Conservation (phyloP, 2,329 filamentous ascomycete genomes). For the Pseudogymnoascus sp. region DNA sequence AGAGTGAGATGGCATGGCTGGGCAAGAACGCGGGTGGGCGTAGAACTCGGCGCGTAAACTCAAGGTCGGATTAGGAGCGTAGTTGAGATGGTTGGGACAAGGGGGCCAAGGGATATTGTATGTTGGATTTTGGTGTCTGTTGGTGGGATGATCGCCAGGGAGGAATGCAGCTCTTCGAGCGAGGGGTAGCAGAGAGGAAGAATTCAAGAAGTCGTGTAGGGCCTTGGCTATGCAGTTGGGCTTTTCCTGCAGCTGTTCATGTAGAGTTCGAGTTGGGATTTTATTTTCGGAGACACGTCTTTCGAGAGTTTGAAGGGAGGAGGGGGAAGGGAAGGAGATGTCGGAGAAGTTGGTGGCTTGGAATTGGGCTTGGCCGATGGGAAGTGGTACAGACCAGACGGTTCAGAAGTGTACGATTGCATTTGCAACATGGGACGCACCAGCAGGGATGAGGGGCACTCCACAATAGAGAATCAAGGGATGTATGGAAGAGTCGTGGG, state of each 20-base stretch:
- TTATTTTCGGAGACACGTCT: neutral
- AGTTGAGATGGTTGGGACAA: neutral
- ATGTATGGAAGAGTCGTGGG: constrained; percentile 2
- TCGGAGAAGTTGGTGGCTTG: constrained; percentile 6
- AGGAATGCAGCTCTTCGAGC: constrained; percentile 1
- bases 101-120: neutral
- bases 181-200: neutral
- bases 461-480: constrained; percentile 4
- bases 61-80: neutral
- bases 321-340: neutral
- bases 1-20: constrained; percentile 6
- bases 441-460: constrained; percentile 4
- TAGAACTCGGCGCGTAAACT: constrained; percentile 6
- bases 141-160: neutral
- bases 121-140: constrained; percentile 5
- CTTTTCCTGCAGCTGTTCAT: neutral
- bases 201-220: neutral
- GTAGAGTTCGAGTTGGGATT: constrained; percentile 3
- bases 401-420: constrained; percentile 3
- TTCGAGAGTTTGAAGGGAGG: neutral
- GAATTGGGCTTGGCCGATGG: neutral
- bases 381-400: constrained; percentile 6
- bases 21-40: neutral
- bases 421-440: constrained; percentile 8
- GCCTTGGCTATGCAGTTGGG: constrained; percentile 2